phyloP scores from a whole-genome alignment of 2,329 filamentous ascomycete genomes.

The Macrophomina phaseolina region DNA sequence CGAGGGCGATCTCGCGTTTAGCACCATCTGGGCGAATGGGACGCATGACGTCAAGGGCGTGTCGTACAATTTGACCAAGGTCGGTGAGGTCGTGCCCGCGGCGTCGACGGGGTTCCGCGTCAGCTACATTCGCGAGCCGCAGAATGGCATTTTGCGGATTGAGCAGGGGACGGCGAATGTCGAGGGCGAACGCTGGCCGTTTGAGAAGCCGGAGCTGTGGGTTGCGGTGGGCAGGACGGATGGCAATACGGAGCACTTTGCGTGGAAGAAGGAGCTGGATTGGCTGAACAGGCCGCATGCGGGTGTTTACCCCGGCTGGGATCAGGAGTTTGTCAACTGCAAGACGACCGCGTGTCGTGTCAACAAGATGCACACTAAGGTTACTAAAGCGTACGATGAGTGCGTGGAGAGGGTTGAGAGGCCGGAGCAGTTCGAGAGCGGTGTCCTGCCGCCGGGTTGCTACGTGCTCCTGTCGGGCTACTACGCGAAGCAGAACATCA shows the following conservation, averaged over 20 bases:
- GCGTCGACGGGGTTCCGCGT: slow-evolving; percentile 22
- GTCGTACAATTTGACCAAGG: slow-evolving; percentile 12
- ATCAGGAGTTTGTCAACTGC: slow-evolving; percentile 23
- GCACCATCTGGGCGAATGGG: slow-evolving; percentile 8
- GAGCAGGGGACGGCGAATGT: slow-evolving; percentile 14
- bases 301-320: slow-evolving; percentile 20
- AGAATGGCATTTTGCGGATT: slow-evolving; percentile 22
- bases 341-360: slow-evolving; percentile 27
- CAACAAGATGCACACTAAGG: slow-evolving; percentile 25
- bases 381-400: slow-evolving; percentile 20
- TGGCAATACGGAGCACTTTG: slow-evolving; percentile 15
- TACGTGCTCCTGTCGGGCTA: slow-evolving; percentile 3
- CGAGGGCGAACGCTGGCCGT: slow-evolving; percentile 11
- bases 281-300: slow-evolving; percentile 20
- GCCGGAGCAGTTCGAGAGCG: slow-evolving; percentile 12
- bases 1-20: slow-evolving; percentile 9
- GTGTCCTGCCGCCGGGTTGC: slow-evolving; percentile 16
- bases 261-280: slow-evolving; percentile 21
- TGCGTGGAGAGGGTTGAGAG: slow-evolving; percentile 11
- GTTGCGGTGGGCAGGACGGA: neutral
- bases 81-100: slow-evolving; percentile 7
- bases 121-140: slow-evolving; percentile 19
- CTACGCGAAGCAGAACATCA: slow-evolving; percentile 21
- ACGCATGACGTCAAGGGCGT: slow-evolving; percentile 26
- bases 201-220: slow-evolving; percentile 15